A percentile compares a stretch with the other conserved stretches of the same genome.
Evolutionary conservation across 163 green algal genomes (phyloP).

Genomic region (Chlorella variabilis): DNA sequence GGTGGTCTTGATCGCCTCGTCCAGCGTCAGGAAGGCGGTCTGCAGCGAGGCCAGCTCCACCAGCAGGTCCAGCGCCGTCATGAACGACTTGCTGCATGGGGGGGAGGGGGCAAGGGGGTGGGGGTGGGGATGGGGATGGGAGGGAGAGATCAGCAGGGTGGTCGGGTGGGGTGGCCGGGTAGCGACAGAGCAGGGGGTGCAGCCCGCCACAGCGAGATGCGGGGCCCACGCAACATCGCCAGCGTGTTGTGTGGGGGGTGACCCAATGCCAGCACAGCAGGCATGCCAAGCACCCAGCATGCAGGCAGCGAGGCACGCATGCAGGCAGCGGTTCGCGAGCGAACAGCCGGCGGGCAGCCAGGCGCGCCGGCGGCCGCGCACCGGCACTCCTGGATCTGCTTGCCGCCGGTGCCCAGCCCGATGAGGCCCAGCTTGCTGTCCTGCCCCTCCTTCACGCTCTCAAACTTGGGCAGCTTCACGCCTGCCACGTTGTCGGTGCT

Average conservation of each 20-base stretch:
- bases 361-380: too few species aligned
- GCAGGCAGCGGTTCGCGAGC: too few species aligned
- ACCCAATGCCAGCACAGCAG: too few species aligned
- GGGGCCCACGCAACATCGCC: too few species aligned
- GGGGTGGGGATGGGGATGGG: too few species aligned
- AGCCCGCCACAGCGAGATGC: too few species aligned
- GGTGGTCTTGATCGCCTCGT: conserved; percentile 97
- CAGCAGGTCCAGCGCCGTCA: conserved; percentile 88
- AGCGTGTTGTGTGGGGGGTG: too few species aligned
- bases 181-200: too few species aligned
- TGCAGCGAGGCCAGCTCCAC: conserved; percentile 97
- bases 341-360: too few species aligned
- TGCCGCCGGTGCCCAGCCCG: conserved; percentile 89
- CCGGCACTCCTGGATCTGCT: conserved; percentile 90
- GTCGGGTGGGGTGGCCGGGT: too few species aligned
- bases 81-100: conserved; percentile 75
- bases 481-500: conserved; percentile 97
- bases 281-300: too few species aligned
- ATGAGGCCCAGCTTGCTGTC: conserved; percentile 80
- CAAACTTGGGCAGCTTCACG: conserved; percentile 97
- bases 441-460: conserved; percentile 65
- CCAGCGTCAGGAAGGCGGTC: conserved; percentile 98
- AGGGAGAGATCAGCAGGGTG: not conserved
- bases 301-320: too few species aligned
- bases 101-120: not conserved